Conservation (phyloP, 1,284 basidiomycete genomes). For the Austroboletus olivaceoglutinosus region DNA sequence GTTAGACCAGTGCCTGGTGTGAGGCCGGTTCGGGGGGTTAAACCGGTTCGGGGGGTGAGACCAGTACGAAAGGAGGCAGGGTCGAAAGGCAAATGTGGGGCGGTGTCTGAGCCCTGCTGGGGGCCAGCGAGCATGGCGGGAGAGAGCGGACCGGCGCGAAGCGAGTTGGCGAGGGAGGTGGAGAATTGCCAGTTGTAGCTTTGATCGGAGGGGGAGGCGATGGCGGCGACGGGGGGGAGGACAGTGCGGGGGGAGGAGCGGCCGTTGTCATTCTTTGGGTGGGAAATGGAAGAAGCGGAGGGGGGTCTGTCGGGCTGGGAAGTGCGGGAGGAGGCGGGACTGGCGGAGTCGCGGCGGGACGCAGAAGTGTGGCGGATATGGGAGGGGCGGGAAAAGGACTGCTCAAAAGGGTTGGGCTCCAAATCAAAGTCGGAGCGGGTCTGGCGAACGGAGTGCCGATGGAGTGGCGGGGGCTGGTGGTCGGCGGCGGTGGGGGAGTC, state of each 20-base stretch:
- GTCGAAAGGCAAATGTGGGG: slow-evolving; percentile 61
- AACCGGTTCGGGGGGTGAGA: slow-evolving; percentile 69
- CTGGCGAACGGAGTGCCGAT: slow-evolving; percentile 33
- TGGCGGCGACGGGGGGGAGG: slow-evolving; percentile 83
- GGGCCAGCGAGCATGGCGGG: slow-evolving; percentile 96
- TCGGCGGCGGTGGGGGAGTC: slow-evolving; percentile 22
- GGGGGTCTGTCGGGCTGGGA: slow-evolving; percentile 40
- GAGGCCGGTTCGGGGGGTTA: slow-evolving; percentile 85
- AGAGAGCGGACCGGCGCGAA: slow-evolving; percentile 87
- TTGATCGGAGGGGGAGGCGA: slow-evolving; percentile 80
- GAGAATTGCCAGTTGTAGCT: slow-evolving; percentile 74
- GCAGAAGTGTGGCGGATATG: slow-evolving; percentile 47
- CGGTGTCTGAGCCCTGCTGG: slow-evolving; percentile 40
- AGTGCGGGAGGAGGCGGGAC: slow-evolving; percentile 37
- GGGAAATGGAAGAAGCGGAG: slow-evolving; percentile 32
- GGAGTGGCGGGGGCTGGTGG: slow-evolving; percentile 15
- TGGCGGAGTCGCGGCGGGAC: slow-evolving; percentile 39
- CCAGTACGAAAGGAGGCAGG: slow-evolving; percentile 78
- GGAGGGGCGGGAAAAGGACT: slow-evolving; percentile 72
- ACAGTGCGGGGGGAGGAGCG: slow-evolving; percentile 53
- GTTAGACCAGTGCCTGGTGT: slow-evolving; percentile 79
- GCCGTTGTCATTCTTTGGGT: slow-evolving; percentile 36
- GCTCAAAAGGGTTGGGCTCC: slow-evolving; percentile 96
- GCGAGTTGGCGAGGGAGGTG: slow-evolving; percentile 64
- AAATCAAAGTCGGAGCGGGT: slow-evolving; percentile 72